Evolutionary conservation across 2,329 filamentous ascomycete genomes (phyloP), one percentile per base, ranked within the genome.

Genomic region (Fusarium camptoceras): DNA sequence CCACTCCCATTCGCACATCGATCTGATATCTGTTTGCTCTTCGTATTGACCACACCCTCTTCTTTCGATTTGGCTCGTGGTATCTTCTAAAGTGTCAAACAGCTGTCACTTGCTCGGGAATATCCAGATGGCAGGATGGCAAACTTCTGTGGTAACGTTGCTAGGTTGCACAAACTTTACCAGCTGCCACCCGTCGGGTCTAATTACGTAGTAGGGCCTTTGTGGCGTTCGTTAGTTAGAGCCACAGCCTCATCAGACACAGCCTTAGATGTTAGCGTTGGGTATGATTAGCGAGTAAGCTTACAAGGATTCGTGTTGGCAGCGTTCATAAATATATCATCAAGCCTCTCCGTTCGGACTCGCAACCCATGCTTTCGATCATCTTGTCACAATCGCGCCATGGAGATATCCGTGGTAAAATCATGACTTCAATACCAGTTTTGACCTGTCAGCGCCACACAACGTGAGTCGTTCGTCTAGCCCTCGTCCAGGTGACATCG

Each of bases 121-220:
- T 30, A 49, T 48, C 66, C 39, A 53, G 51, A n/a, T 49, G 51
- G 27, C 50, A 59, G 49, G 54, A 30, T n/a, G 30, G 30, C 57
- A 44, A 41, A 59, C 59, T 41, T 51, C 50, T 48, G 41, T 41
- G 56, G 72, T 70, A 74, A 74, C 72, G 72, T 74, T 74, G 58
- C 60, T 42, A 64, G 60, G 58, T 63, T 34, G 67, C 59, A 62
- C 62, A 64, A 47, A 54, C 27, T 56, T 55, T 68, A 61, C 59
- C 46, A 48, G 25, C 42, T 34, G 20, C 27, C 44, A 66, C 59
- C 61, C 50, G 53, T 65, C 27, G 18, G 28, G 30, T 28, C 31
- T 18, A 34, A 20, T 51, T 42, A 55, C 48, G 44, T 39, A 41
- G 48, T 54, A 60, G 55, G 46, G 25, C 30, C 34, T 42, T 44